Percentiles rank a stretch among this genome's conserved stretches.
phyloP scores from a whole-genome alignment of 805 yeast genomes.

The Scheffersomyces ergatensis region DNA sequence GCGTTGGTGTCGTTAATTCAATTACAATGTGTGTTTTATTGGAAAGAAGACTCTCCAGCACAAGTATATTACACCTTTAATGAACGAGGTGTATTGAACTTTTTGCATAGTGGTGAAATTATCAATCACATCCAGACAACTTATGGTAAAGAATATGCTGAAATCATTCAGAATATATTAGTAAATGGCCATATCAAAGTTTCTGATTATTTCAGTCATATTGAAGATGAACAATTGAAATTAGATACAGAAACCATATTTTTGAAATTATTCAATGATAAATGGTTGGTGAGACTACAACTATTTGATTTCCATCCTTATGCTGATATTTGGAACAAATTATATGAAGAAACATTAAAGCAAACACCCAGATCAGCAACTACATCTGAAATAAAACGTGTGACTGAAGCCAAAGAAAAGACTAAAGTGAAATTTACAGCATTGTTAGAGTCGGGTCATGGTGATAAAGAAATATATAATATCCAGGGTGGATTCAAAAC shows the following conservation, averaged over 20 bases:
- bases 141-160: slow-evolving; percentile 48
- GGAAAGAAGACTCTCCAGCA: slow-evolving; percentile 29
- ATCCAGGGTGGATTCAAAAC: slow-evolving; percentile 35
- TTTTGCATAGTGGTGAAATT: slow-evolving; percentile 78
- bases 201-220: slow-evolving; percentile 38
- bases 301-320: slow-evolving; percentile 30
- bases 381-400: slow-evolving; percentile 38
- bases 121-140: slow-evolving; percentile 48
- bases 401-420: slow-evolving; percentile 58
- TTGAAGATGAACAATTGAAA: slow-evolving; percentile 16
- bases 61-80: slow-evolving; percentile 54
- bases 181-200: slow-evolving; percentile 65
- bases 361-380: slow-evolving; percentile 34
- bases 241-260: slow-evolving; percentile 22
- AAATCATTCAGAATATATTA: slow-evolving; percentile 67
- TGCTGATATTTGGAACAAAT: slow-evolving; percentile 36
- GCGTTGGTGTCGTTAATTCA: slow-evolving; percentile 77
- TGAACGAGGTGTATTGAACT: slow-evolving; percentile 59
- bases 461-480: slow-evolving; percentile 21
- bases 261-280: slow-evolving; percentile 27
- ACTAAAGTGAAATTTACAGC: slow-evolving; percentile 40
- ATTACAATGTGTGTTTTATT: slow-evolving; percentile 68
- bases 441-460: slow-evolving; percentile 28
- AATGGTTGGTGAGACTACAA: slow-evolving; percentile 35
- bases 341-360: slow-evolving; percentile 34